These are phyloP conservation scores for Teunomyces funiuensis DNA, from an alignment of 805 yeast species.

Conservation along the genomic window DNA sequence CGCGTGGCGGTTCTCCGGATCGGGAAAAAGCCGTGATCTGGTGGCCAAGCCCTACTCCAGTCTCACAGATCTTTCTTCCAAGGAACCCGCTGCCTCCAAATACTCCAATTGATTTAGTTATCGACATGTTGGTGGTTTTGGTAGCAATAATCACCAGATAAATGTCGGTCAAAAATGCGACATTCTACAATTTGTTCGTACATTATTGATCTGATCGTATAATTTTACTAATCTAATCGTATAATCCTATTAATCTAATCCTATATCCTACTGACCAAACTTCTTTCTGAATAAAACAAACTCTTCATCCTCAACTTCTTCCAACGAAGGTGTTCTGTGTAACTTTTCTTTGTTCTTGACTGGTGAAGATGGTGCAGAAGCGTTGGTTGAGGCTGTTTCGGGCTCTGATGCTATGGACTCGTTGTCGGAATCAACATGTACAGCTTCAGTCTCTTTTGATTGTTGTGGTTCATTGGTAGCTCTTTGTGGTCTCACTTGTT, in stretches of 20 bases:
- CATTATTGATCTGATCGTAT: not conserved
- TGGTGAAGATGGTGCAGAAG: conserved; percentile 5
- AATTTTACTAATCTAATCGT: no score
- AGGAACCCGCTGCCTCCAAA: conserved; percentile 90
- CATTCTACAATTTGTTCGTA: not conserved
- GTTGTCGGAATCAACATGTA: conserved; percentile 13
- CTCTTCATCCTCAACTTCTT: conserved; percentile 29
- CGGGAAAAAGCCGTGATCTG: conserved; percentile 69
- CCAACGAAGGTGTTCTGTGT: conserved; percentile 28
- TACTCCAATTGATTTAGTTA: conserved; percentile 48
- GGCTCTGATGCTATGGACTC: conserved; percentile 19
- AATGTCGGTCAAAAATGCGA: not conserved
- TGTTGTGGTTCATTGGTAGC: not conserved
- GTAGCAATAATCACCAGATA: not conserved
- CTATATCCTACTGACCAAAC: conserved; percentile 20
- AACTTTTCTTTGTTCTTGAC: conserved; percentile 10
- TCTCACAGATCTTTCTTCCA: conserved; percentile 66
- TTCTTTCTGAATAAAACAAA: conserved; percentile 41
- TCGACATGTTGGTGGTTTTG: conserved; percentile 6
- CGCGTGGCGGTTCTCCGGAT: conserved; percentile 49
- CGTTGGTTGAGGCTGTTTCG: conserved; percentile 9
- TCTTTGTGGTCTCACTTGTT: not conserved
- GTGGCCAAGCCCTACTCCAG: conserved; percentile 61
- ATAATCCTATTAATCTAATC: not conserved
- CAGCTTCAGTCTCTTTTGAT: not conserved